phyloP scores from a whole-genome alignment of 2,329 filamentous ascomycete genomes.

The Sclerotinia trifoliorum region DNA sequence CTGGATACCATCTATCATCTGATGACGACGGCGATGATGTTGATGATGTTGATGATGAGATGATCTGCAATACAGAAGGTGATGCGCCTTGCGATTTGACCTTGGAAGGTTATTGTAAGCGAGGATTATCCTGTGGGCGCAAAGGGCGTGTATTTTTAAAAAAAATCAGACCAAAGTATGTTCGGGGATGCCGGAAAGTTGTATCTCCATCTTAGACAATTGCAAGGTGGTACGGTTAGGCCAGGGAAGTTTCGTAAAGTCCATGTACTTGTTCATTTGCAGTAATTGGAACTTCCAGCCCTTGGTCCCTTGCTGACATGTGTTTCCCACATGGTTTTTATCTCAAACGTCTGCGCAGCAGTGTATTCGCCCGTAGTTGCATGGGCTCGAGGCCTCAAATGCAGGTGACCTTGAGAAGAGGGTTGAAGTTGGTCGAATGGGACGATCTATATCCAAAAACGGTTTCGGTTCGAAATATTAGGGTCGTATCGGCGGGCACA shows the following conservation, averaged over 20 bases:
- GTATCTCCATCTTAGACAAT: background rate
- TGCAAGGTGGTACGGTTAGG: slow-evolving; percentile 1
- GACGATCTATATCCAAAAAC: background rate
- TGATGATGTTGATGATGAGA: background rate
- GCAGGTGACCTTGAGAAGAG: slow-evolving; percentile 8
- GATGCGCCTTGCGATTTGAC: background rate
- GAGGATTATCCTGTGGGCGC: slow-evolving; percentile 7
- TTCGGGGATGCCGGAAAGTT: slow-evolving; percentile 18
- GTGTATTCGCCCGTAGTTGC: slow-evolving; percentile 1
- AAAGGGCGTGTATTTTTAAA: slow-evolving; percentile 21
- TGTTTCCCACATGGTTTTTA: slow-evolving; percentile 15
- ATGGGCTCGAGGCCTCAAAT: slow-evolving; percentile 7
- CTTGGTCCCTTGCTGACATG: slow-evolving; percentile 15
- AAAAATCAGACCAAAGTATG: slow-evolving; percentile 13
- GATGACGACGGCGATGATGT: no score
- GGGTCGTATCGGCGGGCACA: slow-evolving; percentile 15
- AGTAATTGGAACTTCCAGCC: slow-evolving; percentile 5
- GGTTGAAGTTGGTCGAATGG: slow-evolving; percentile 1
- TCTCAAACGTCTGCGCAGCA: slow-evolving; percentile 12
- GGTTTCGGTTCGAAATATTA: background rate
- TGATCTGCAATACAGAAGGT: slow-evolving; percentile 11
- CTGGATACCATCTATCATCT: background rate
- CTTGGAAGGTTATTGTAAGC: background rate
- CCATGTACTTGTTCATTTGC: background rate
- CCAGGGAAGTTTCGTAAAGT: slow-evolving; percentile 1